Evolutionary conservation across 345 rosid genomes (phyloP), one percentile per base, ranked within the genome.

Genomic region (Laguncularia racemosa): DNA sequence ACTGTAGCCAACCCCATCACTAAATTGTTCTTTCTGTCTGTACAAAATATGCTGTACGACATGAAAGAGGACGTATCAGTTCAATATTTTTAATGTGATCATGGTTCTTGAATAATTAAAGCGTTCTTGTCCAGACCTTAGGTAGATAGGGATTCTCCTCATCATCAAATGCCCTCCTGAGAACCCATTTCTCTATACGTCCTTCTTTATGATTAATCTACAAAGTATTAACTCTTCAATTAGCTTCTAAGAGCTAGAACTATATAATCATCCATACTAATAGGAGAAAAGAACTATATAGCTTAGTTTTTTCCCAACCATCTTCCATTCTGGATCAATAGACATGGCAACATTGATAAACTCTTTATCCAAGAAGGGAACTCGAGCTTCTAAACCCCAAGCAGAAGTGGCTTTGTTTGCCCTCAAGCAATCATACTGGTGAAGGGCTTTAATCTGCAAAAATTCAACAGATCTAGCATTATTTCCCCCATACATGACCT

Each of bases 341-440:
- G 84, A 68, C 97, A 92, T 92, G 11, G 95, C 97, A 18, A 71
- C 79, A 46, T 77, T 58, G 62, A 92, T 81, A 57, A 92, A 92
- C 13, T 86, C 88, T 67, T 92, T 92, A 71, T 92, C 98, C 12
- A 92, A 73, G 68, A 92, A 92, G 50, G 97, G 98, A 21, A 92
- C 89, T 53, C 97, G 89, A 38, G 88, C 91, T 74, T 92, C 98
- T 57, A 92, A 58, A 17, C 98, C 98, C 96, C 95, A 89, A 0
- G 93, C 98, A 14, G 98, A 92, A 8, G 98, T 86, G 46, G 98
- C 12, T 70, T 92, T 92, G 81, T 92, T 89, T 43, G 98, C 97
- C 74, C 98, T 81, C 80, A 81, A 50, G 75, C 98, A 92, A 16
- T 92, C 98, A 53, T 92, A 89, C 63, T 76, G 84, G 56, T 92